These are phyloP conservation scores for Phialophora expanda DNA, from an alignment of 2,329 filamentous ascomycete genomes.

Conservation along the genomic window DNA sequence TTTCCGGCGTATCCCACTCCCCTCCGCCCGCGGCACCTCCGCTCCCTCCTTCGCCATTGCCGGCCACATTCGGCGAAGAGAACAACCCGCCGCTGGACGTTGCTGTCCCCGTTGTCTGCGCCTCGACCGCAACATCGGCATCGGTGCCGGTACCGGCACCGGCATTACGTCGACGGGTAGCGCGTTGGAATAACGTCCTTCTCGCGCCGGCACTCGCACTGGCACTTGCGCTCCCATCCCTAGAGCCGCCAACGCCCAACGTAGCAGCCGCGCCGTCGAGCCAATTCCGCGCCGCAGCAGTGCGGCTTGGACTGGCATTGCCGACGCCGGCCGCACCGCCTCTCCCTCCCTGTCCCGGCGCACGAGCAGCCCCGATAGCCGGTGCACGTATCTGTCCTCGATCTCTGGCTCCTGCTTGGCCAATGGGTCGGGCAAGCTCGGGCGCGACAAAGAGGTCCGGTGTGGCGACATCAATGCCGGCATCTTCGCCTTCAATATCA, in stretches of 20 bases:
- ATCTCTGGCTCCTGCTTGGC: not conserved
- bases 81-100: conserved; percentile 31
- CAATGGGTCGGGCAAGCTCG: not conserved
- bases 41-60: not conserved
- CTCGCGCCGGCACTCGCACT: conserved; percentile 19
- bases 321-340: no score
- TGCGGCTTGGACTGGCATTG: conserved; percentile 22
- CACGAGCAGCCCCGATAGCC: not conserved
- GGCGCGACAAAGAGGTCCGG: conserved; percentile 15
- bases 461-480: conserved; percentile 8
- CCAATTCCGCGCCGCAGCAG: conserved; percentile 27
- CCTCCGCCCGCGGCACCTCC: not conserved
- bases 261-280: conserved; percentile 34
- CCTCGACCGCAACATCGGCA: not conserved
- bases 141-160: not conserved
- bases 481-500: conserved; percentile 15
- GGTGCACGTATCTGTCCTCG: not conserved
- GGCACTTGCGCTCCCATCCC: conserved; percentile 10
- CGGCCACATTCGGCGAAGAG: conserved; percentile 12
- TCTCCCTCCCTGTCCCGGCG: not conserved
- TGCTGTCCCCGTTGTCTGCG: not conserved
- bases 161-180: conserved; percentile 19
- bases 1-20: conserved; percentile 28
- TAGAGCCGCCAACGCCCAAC: conserved; percentile 11
- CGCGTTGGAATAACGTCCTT: conserved; percentile 32